phyloP scores from a whole-genome alignment of 106 monocot species.

The Allium fistulosum region DNA sequence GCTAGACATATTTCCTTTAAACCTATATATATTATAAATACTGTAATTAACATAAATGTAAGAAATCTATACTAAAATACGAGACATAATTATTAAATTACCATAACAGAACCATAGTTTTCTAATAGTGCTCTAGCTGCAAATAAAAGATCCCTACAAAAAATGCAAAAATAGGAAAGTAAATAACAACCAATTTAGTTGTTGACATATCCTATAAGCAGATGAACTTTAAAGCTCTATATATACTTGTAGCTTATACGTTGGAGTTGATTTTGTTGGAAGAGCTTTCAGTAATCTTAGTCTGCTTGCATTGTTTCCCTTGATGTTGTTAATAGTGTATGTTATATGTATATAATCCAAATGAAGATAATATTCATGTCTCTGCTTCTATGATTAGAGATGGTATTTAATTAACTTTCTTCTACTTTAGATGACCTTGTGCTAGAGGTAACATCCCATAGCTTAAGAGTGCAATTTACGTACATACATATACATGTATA shows the following conservation, averaged over 20 bases:
- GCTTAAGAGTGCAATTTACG: conserved; percentile 48
- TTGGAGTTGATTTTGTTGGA: conserved; percentile 85
- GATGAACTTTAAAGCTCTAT: no score
- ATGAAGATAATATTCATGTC: background rate
- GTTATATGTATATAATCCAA: background rate
- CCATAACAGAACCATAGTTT: background rate
- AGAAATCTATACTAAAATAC: no score
- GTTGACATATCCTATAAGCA: no score
- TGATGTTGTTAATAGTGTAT: conserved; percentile 28
- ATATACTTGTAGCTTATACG: conserved; percentile 59
- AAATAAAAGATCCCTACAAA: conserved; percentile 78
- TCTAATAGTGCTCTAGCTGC: conserved; percentile 55
- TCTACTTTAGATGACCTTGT: conserved; percentile 59
- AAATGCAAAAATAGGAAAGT: conserved; percentile 28
- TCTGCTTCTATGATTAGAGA: background rate
- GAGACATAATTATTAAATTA: no score
- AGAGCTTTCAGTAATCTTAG: conserved; percentile 76
- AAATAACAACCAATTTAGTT: no score
- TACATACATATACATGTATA: no score
- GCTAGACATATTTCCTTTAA: no score
- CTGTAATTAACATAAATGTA: no score
- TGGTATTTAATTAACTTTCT: conserved; percentile 41
- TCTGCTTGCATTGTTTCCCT: conserved; percentile 40
- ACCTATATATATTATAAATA: no score
- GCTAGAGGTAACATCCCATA: conserved; percentile 92